Conservation (phyloP, 1,284 basidiomycete species). For the Ceratobasidium sp. region DNA sequence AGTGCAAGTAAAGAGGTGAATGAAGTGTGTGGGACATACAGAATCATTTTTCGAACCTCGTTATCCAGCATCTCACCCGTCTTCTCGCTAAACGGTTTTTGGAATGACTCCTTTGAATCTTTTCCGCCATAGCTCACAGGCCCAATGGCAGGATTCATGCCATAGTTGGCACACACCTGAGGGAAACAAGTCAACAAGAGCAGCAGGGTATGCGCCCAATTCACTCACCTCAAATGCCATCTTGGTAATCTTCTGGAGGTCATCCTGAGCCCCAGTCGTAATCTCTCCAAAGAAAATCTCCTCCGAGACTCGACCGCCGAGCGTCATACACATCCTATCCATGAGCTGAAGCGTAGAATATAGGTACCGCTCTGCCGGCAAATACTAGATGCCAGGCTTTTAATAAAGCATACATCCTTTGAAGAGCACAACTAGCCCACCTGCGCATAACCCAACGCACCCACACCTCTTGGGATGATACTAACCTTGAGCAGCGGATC, state of each 20-base stretch:
- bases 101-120: constrained; percentile 88
- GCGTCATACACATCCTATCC: constrained; percentile 98
- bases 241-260: constrained; percentile 96
- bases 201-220: constrained; percentile 52
- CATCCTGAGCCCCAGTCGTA: constrained; percentile 98
- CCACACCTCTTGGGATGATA: constrained; percentile 97
- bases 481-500: constrained; percentile 98
- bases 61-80: constrained; percentile 94
- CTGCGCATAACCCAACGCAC: constrained; percentile 96
- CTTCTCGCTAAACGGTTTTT: constrained; percentile 98
- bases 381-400: constrained; percentile 69
- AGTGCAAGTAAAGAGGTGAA: constrained; percentile 22
- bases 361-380: constrained; percentile 96
- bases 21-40: constrained; percentile 63
- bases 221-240: constrained; percentile 92
- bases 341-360: constrained; percentile 94
- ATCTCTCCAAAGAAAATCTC: constrained; percentile 99
- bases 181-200: neutral
- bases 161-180: constrained; percentile 84
- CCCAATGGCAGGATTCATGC: constrained; percentile 95
- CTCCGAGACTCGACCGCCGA: constrained; percentile 98
- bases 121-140: constrained; percentile 96
- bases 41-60: constrained; percentile 96
- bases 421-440: constrained; percentile 61
- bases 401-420: neutral